Base-by-base conservation (phyloP, 2,329 filamentous ascomycete genomes). In the Aureobasidium pullulans region DNA sequence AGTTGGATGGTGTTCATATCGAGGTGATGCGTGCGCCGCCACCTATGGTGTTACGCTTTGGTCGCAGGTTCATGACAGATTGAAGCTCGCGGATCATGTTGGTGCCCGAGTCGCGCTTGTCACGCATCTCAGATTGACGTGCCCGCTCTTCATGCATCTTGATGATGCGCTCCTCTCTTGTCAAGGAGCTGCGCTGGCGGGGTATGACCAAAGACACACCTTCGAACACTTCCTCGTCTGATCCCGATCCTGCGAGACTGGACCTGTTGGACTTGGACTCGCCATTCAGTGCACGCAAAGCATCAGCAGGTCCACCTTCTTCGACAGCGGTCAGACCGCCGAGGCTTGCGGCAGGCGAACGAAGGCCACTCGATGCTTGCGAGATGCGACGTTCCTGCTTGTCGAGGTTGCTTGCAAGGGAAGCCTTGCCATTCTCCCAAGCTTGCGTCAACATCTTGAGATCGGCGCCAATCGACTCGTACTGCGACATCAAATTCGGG, bases 1-100 rank as follows among this genome's bases (percentile, higher is more conserved):
- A 37, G 32, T 10, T 16, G 48, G 28, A 23, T n/a, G 8, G 23
- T n/a, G 36, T 16, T 57, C 37, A 60, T 46, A 60, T 60, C 15
- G 59, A 60, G n/a, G 59, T 60, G 9, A 60, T 49, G 13, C 59
- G 49, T 36, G 39, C 49, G 19, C 23, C 23, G 23, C 23, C 23
- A 23, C 39, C 50, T 6, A 48, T 32, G 23, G 49, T 23, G 15
- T 47, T 57, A 31, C 52, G 63, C 50, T 62, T 64, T 16, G 67
- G 67, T 32, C 68, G 60, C 34, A 72, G 57, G 34, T 68, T 71
- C 57, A 97, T 95, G 62, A 99, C 85, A 63, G 89, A 93, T 76
- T 96, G 90, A 61, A 99, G 79, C 75, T 99, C 94, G 63, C 88
- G 86, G 63, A 99, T 81, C 90, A 99, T 96, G 66, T 88, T 90